Percentiles rank a stretch among this genome's conserved stretches.
phyloP scores from a whole-genome alignment of 2,329 filamentous ascomycete species.

The Botrytis medusae region DNA sequence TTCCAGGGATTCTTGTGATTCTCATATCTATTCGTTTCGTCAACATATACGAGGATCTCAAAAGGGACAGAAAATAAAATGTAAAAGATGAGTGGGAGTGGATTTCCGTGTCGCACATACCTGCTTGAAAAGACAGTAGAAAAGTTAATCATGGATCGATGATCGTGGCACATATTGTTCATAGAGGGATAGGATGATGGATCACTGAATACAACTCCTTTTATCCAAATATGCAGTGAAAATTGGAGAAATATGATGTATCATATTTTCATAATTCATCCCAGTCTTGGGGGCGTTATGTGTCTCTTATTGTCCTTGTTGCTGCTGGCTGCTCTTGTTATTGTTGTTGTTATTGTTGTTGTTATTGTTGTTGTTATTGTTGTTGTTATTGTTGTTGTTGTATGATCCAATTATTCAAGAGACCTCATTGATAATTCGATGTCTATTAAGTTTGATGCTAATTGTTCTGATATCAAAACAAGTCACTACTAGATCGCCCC shows the following conservation, averaged over 20 bases:
- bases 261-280: background rate
- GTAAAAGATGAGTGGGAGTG: background rate
- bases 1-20: conserved; percentile 10
- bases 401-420: background rate
- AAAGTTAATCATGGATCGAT: background rate
- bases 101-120: background rate
- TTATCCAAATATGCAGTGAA: conserved; percentile 18
- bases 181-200: background rate
- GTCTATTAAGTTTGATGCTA: background rate
- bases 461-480: background rate
- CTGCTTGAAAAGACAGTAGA: background rate
- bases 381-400: background rate
- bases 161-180: conserved; percentile 12
- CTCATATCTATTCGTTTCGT: conserved; percentile 9
- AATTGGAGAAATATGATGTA: conserved; percentile 6
- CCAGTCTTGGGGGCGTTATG: background rate
- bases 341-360: background rate
- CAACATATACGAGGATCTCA: conserved; percentile 15
- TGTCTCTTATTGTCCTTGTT: background rate
- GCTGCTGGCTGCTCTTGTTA: background rate
- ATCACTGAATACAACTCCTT: background rate
- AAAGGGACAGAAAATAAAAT: background rate
- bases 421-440: background rate
- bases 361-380: no score
- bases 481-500: conserved; percentile 21